A percentile compares a stretch with the other conserved stretches of the same genome.
These are phyloP conservation scores for Fusarium illudens DNA, from an alignment of 2,329 filamentous ascomycete genomes.

Conservation along the genomic window DNA sequence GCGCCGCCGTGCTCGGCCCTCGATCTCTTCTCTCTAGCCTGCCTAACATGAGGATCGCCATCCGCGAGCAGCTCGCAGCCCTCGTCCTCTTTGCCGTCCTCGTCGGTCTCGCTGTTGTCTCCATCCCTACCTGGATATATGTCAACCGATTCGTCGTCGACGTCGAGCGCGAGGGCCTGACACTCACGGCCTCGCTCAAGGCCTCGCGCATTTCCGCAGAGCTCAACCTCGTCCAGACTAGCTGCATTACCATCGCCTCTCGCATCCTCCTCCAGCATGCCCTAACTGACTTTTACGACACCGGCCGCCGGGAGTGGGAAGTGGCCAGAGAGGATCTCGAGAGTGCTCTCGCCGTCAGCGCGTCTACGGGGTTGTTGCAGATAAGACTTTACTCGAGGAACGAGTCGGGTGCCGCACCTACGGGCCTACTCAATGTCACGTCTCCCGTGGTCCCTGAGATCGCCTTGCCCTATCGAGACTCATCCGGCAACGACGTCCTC, in stretches of 20 bases:
- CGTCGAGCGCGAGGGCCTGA: conserved; percentile 68
- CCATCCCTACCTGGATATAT: conserved; percentile 76
- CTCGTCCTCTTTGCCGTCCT: conserved; percentile 81
- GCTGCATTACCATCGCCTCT: conserved; percentile 75
- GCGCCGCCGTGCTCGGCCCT: conserved; percentile 35
- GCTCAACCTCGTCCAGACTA: conserved; percentile 80
- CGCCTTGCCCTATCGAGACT: conserved; percentile 66
- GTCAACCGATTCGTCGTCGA: conserved; percentile 63
- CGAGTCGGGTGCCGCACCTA: conserved; percentile 60
- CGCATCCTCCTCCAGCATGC: conserved; percentile 66
- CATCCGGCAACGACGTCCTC: conserved; percentile 65
- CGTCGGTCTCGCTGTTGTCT: conserved; percentile 77
- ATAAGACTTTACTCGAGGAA: conserved; percentile 77
- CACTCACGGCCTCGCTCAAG: conserved; percentile 86
- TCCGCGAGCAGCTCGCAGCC: conserved; percentile 84
- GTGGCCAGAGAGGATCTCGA: conserved; percentile 70
- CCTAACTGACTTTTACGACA: conserved; percentile 61
- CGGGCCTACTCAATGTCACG: conserved; percentile 72
- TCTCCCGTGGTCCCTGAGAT: conserved; percentile 59
- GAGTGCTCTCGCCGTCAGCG: conserved; percentile 72
- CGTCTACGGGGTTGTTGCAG: conserved; percentile 70
- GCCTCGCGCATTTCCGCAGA: conserved; percentile 82
- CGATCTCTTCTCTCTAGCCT: conserved; percentile 35
- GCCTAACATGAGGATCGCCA: conserved; percentile 78
- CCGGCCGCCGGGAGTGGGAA: conserved; percentile 65